phyloP scores from a whole-genome alignment of 495 filamentous ascomycete species.

The Beverwykella pulmonaria region DNA sequence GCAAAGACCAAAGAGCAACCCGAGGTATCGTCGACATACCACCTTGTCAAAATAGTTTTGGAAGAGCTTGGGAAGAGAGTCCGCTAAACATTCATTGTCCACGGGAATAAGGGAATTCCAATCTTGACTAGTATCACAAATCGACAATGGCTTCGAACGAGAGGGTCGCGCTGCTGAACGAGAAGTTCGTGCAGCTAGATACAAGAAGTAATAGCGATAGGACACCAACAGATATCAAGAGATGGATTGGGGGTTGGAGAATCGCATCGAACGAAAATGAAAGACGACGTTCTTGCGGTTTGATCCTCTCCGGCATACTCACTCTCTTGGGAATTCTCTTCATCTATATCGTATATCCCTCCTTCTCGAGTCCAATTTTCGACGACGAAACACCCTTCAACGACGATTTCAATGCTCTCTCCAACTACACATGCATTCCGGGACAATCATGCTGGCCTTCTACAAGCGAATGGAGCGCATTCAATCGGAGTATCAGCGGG shows the following conservation, averaged over 20 bases:
- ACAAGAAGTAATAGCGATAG: background rate
- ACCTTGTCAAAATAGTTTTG: background rate
- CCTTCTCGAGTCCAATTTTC: no score
- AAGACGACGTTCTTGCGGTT: background rate
- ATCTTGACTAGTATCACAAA: background rate
- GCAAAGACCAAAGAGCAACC: no score
- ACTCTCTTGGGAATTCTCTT: background rate
- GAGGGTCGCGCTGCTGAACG: constrained; percentile 1
- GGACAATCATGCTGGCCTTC: constrained; percentile 32
- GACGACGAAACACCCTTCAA: constrained; percentile 11
- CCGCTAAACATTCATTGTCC: no score
- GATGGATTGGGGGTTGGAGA: constrained; percentile 9
- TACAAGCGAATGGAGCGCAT: constrained; percentile 24
- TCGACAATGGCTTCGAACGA: background rate
- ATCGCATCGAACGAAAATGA: background rate
- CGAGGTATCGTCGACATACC: no score
- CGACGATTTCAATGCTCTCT: background rate
- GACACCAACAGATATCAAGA: background rate
- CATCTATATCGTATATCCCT: no score
- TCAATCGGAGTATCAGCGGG: constrained; percentile 36
- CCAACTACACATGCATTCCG: constrained; percentile 31
- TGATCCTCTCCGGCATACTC: background rate
- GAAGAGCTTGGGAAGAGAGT: background rate
- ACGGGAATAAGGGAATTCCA: background rate
- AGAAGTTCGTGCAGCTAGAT: constrained; percentile 5